A percentile compares a stretch with the other conserved stretches of the same genome.
phyloP scores from a whole-genome alignment of 345 rosid genomes.

The Erodium maritimum region DNA sequence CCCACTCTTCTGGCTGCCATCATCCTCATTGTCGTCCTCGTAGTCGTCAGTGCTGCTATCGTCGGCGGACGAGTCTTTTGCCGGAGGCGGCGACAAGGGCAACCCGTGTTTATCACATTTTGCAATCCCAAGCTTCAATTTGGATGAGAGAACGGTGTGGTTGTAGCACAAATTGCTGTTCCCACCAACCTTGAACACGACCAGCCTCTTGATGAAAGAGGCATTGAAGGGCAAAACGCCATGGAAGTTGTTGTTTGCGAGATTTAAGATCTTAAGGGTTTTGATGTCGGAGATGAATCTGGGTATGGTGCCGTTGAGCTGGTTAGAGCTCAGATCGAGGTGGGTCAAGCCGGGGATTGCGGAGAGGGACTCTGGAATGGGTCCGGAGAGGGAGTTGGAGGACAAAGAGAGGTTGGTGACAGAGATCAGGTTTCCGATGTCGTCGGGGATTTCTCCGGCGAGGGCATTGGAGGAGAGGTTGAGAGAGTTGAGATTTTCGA shows the following conservation, averaged over 20 bases:
- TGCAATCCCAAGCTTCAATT: slow-evolving; percentile 78
- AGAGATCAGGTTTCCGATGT: slow-evolving; percentile 55
- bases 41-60: slow-evolving; percentile 43
- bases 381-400: slow-evolving; percentile 72
- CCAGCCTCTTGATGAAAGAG: slow-evolving; percentile 46
- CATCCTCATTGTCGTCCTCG: slow-evolving; percentile 20
- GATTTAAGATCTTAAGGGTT: slow-evolving; percentile 55
- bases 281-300: slow-evolving; percentile 56
- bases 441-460: slow-evolving; percentile 53
- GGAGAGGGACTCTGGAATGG: slow-evolving; percentile 68
- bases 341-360: slow-evolving; percentile 57
- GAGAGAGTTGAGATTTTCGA: slow-evolving; percentile 48
- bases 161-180: slow-evolving; percentile 74
- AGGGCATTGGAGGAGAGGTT: slow-evolving; percentile 55
- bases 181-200: slow-evolving; percentile 64
- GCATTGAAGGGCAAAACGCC: slow-evolving; percentile 83
- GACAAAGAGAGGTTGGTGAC: slow-evolving; percentile 57
- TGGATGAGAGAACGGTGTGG: slow-evolving; percentile 50
- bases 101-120: slow-evolving; percentile 80
- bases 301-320: slow-evolving; percentile 83
- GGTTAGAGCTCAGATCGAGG: slow-evolving; percentile 80
- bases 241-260: slow-evolving; percentile 54
- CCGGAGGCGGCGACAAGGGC: slow-evolving; percentile 75
- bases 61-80: slow-evolving; percentile 31
- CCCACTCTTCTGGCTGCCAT: slow-evolving; percentile 24